Base-by-base conservation (phyloP, 2,329 filamentous ascomycete genomes). In the Fusarium tricinctum region DNA sequence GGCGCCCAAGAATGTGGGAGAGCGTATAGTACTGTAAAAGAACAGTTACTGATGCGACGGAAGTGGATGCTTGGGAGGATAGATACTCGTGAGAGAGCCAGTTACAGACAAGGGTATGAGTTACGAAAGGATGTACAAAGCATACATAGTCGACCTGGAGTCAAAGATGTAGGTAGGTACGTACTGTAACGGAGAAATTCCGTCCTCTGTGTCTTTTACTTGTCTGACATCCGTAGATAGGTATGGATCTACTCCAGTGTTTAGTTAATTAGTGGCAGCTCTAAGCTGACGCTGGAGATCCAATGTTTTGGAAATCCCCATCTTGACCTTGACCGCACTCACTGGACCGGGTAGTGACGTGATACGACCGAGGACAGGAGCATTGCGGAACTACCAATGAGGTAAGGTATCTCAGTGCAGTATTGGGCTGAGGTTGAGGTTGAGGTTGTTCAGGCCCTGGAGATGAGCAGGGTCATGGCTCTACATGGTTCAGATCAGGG, bases 371-470 rank as follows among this genome's bases (percentile, higher is more conserved):
- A 53, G 26, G 43, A 43, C 45, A 57, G 39, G 35, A 38, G 35
- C 7, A 38, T 38, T 38, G 35, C 35, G n/a, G 35, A n/a, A 32
- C 6, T 58, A 49, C 35, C 26, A 23, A 30, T 52, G n/a, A 10
- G 38, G 47, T 52, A 38, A 45, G 43, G 14, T 44, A 19, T 54
- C 26, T 38, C 32, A 54, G n/a, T 47, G n/a, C 30, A 49, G 46
- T 43, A 39, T 62, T 39, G 49, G 46, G 50, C 57, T 60, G 61
- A 65, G 22, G 38, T 49, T 26, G 54, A 68, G 54, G 59, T 51
- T 61, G 59, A 68, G 54, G 56, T 51, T 68, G 65, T 48, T 53
- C 55, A 66, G 52, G 57, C 60, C 60, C 66, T 61, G 43, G 33
- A 53, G 50, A 48, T n/a, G 50, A 59, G 38, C 56, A 57, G 57